Evolutionary conservation across 202 grass and related monocot genomes (phyloP), one percentile per base, ranked within the genome.

Genomic region (Musa balbisiana): DNA sequence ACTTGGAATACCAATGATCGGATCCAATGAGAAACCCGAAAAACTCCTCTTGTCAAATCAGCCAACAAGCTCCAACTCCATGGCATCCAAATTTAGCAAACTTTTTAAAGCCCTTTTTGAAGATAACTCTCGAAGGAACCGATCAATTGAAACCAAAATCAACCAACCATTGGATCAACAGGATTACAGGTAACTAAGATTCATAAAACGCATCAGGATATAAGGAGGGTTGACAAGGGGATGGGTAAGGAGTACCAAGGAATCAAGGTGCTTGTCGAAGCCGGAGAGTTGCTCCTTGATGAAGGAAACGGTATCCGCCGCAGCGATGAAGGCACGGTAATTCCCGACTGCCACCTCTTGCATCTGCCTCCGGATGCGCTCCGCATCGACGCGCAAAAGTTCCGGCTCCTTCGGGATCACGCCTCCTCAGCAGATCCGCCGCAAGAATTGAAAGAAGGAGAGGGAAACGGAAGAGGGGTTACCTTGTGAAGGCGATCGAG

Each of bases 401-500:
- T 99, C 95, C 71, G 95, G 95, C 78, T 99, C 95, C 95, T 94
- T 75, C 71, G 21, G 3, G 55, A 10, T 62, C 55, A 71, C 25
- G 19, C 55, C 64, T 64, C 5, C 16, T 56, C 54, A 85, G 72
- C 72, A 66, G n/a, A 20, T 33, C 17, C 55, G 15, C 53, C 0
- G 10, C 33, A 33, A 64, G 26, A 78, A 64, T 19, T 62, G 64
- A 22, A 16, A 69, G 21, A 33, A 33, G 55, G 3, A 53, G 58
- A 33, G 29, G 29, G 29, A 33, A 33, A 10, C 22, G 5, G 58
- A 43, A 53, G 54, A 60, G 12, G 14, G 1, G 15, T 55, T 55
- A 99, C 95, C 89, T 92, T 99, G 83, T 94, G 89, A 52, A 99
- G 89, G 82, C 95, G 88, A 80, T 99, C 95, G 82, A 99, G 93